Conservation (phyloP, 257 asterid genomes). For the Vinca minor region DNA sequence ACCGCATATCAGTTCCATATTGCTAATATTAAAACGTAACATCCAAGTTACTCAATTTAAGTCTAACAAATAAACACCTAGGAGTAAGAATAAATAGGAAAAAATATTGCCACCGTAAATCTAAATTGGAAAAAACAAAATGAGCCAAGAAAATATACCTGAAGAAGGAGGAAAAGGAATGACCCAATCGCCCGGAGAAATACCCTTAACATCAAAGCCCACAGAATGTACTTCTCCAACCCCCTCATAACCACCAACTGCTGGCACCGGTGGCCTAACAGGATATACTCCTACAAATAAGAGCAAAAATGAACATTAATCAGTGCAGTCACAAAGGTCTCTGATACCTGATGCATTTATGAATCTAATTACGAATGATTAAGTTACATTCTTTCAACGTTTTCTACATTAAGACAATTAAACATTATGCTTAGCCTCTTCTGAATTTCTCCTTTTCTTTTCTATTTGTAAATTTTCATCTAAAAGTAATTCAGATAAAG, state of each 20-base stretch:
- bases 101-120: neutral
- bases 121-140: neutral
- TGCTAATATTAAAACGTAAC: neutral
- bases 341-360: neutral
- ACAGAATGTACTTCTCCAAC: conserved; percentile 82
- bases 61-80: neutral
- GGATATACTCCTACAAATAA: conserved; percentile 69
- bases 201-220: conserved; percentile 64
- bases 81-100: neutral
- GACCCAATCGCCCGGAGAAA: conserved; percentile 79
- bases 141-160: conserved; percentile 29
- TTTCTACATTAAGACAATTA: neutral
- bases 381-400: neutral
- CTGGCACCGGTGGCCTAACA: conserved; percentile 87
- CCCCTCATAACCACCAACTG: conserved; percentile 95
- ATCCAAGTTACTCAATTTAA: neutral
- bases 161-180: conserved; percentile 92
- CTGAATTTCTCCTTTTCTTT: neutral
- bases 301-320: neutral
- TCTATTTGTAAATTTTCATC: neutral
- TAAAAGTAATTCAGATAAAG: neutral
- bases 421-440: neutral
- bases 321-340: neutral
- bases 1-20: neutral
- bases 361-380: neutral